phyloP scores from a whole-genome alignment of 305 asterid genomes.

The Fraxinus latifolia region DNA sequence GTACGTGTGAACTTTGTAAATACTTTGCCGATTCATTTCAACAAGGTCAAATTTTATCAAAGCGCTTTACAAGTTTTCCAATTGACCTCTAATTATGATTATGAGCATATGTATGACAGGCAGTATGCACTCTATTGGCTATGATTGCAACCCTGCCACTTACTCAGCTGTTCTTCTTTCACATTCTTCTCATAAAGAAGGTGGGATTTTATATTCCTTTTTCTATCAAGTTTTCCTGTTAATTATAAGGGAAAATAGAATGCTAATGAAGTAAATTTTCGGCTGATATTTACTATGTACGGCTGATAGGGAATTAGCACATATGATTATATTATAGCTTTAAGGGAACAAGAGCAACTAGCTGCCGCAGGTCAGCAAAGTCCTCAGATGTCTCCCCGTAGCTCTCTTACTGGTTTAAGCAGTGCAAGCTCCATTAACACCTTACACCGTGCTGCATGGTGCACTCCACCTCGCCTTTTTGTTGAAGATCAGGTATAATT shows the following conservation, averaged over 20 bases:
- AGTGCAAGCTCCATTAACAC: constrained; percentile 92
- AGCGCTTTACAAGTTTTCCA: background rate
- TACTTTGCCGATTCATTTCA: background rate
- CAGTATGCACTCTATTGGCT: constrained; percentile 88
- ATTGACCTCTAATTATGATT: background rate
- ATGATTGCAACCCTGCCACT: constrained; percentile 96
- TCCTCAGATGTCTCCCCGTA: constrained; percentile 89
- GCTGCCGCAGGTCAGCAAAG: constrained; percentile 87
- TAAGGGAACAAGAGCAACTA: constrained; percentile 91
- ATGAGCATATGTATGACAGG: constrained; percentile 37
- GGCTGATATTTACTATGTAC: constrained; percentile 15
- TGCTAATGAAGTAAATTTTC: background rate
- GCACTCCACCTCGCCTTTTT: constrained; percentile 97
- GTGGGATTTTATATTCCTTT: constrained; percentile 28
- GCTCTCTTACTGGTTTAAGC: constrained; percentile 89
- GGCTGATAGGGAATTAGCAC: constrained; percentile 86
- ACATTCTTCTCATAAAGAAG: constrained; percentile 93
- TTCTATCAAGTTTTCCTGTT: background rate
- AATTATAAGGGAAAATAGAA: background rate
- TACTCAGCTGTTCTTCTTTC: constrained; percentile 97
- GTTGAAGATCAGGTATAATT: constrained; percentile 87
- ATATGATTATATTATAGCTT: constrained; percentile 91
- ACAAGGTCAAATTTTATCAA: background rate
- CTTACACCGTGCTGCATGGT: constrained; percentile 91
- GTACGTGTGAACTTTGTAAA: background rate